Conservation (phyloP, 2,329 filamentous ascomycete species). For the Teratosphaeria destructans region DNA sequence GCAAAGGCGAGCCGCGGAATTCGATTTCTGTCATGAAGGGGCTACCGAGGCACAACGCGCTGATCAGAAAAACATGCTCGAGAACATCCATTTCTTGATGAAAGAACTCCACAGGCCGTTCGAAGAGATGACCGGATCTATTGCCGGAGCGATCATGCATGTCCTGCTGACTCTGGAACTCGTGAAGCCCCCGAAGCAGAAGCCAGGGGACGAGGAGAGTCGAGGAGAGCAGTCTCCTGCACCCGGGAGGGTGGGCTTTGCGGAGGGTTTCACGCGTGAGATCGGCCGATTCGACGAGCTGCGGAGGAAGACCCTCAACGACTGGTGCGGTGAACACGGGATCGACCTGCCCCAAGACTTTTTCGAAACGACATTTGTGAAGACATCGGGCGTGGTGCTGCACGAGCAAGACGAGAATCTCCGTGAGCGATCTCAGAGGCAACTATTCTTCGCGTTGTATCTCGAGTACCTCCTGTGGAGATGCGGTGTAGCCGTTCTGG, state of each 20-base stretch:
- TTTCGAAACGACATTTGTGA: constrained; percentile 39
- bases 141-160: constrained; percentile 58
- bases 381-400: constrained; percentile 29
- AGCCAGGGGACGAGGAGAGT: constrained; percentile 28
- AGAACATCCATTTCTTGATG: constrained; percentile 56
- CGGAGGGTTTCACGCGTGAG: constrained; percentile 42
- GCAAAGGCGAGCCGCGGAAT: constrained; percentile 48
- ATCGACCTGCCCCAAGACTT: constrained; percentile 41
- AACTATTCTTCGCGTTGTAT: constrained; percentile 60
- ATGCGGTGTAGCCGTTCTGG: constrained; percentile 49
- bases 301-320: constrained; percentile 46
- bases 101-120: constrained; percentile 59
- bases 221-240: constrained; percentile 28
- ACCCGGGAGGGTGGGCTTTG: constrained; percentile 52
- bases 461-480: constrained; percentile 58
- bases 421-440: constrained; percentile 55
- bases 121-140: constrained; percentile 48
- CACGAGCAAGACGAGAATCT: constrained; percentile 40
- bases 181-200: constrained; percentile 25
- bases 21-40: constrained; percentile 1
- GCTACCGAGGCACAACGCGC: constrained; percentile 6
- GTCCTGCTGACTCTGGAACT: constrained; percentile 46
- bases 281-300: constrained; percentile 46
- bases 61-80: constrained; percentile 13
- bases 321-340: constrained; percentile 37